Evolutionary conservation across 768 basidiomycete genomes (phyloP), one percentile per base, ranked within the genome.

Genomic region (Terana coerulea): DNA sequence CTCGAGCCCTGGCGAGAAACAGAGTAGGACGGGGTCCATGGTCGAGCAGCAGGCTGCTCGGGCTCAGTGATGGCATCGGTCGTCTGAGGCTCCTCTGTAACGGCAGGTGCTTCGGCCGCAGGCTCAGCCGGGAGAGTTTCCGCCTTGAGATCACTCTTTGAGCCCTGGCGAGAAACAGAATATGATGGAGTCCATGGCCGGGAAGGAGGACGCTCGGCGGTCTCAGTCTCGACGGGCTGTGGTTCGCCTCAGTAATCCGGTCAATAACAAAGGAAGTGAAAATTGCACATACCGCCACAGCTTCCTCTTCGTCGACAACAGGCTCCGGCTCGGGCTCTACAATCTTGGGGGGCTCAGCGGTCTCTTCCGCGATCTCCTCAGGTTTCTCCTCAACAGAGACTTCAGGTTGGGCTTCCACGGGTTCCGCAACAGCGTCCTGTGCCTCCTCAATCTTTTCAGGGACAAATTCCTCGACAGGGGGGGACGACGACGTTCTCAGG

Each of bases 1-100:
- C 45, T 56, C 3, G 54, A 22, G 8, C 57, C 57, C 29, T 55
- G 58, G 14, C 34, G 61, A 49, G 56, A 60, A 22, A 65, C 64
- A 1, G 64, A 65, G 49, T 64, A 65, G 1, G 62, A 64, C 3
- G 61, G 62, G 25, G 63, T 54, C 61, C 61, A 66, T 14, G 58
- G 49, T 6, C 49, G 21, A 21, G 34, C 33, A 15, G 47, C 40
- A n/a, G n/a, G n/a, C n/a, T n/a, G n/a, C n/a, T n/a, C n/a, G 12
- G 25, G 22, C 28, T 42, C 45, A 17, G 14, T 6, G 29, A 30
- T 29, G 11, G n/a, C 37, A 30, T 19, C 30, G 45, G 42, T 8
- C 4, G 9, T 19, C 24, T 44, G 22, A 9, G n/a, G 15, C 46
- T 33, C 39, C 15, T 26, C 49, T 36, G 21, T 14, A 9, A 10